Percentiles rank a stretch among this genome's conserved stretches.
These are phyloP conservation scores for Aureobasidium sp. DNA, from an alignment of 2,329 filamentous ascomycete genomes.

Conservation along the genomic window DNA sequence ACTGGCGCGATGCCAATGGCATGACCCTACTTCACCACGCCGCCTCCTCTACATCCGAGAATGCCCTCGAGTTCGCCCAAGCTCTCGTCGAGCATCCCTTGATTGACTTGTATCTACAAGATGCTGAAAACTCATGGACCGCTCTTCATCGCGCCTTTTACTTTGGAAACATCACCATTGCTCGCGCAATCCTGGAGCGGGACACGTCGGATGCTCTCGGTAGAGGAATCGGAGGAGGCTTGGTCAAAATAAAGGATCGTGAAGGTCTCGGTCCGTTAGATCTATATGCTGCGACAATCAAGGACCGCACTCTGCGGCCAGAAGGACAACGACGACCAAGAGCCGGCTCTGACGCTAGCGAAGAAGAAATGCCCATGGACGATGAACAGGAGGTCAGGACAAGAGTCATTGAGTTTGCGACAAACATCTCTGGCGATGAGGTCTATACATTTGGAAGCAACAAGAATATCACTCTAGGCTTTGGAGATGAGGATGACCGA, in stretches of 20 bases:
- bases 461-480: conserved; percentile 84
- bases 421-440: conserved; percentile 62
- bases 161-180: conserved; percentile 79
- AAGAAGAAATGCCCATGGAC: conserved; percentile 47
- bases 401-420: conserved; percentile 20
- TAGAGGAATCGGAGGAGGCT: conserved; percentile 60
- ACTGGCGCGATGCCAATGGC: conserved; percentile 74
- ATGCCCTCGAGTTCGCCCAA: conserved; percentile 66
- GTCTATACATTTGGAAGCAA: conserved; percentile 94
- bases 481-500: conserved; percentile 92
- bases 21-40: conserved; percentile 79
- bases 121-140: conserved; percentile 92
- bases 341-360: conserved; percentile 31
- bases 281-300: conserved; percentile 81
- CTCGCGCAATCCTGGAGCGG: conserved; percentile 70
- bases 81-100: conserved; percentile 75
- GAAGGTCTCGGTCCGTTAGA: conserved; percentile 95
- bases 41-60: conserved; percentile 64
- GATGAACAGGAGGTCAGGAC: conserved; percentile 50
- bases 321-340: conserved; percentile 29
- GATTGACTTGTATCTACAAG: conserved; percentile 79
- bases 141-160: conserved; percentile 87
- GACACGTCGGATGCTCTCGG: conserved; percentile 62
- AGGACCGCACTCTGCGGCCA: conserved; percentile 57
- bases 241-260: conserved; percentile 92